A percentile compares a stretch with the other conserved stretches of the same genome.
Conservation (phyloP, 2,329 filamentous ascomycete genomes). For the Phyllosticta paracitricarpa region DNA sequence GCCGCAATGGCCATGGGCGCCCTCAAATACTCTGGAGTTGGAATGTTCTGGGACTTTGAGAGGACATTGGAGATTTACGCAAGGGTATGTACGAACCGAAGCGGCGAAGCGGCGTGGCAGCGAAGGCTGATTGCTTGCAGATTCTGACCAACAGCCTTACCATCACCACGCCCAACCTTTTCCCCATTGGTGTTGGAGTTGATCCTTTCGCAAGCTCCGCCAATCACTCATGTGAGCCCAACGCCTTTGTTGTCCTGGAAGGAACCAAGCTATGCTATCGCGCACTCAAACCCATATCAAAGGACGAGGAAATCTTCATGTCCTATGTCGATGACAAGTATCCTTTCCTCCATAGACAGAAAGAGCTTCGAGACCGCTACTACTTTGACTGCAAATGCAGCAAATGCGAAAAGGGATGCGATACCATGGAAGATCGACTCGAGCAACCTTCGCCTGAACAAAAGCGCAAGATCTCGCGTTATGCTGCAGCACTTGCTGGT, state of each 20-base stretch:
- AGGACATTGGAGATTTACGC: conserved; percentile 30
- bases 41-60: conserved; percentile 23
- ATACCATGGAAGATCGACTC: conserved; percentile 9
- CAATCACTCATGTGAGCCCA: conserved; percentile 55
- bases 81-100: conserved; percentile 26
- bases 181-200: conserved; percentile 49
- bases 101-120: too few species aligned
- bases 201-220: conserved; percentile 45
- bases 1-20: conserved; percentile 45
- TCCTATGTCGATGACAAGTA: conserved; percentile 52
- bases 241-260: conserved; percentile 49
- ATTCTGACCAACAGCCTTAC: conserved; percentile 50
- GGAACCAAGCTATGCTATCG: conserved; percentile 41
- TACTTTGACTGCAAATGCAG: conserved; percentile 49
- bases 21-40: conserved; percentile 41
- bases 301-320: conserved; percentile 49
- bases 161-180: conserved; percentile 44
- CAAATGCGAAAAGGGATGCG: conserved; percentile 31
- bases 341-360: conserved; percentile 40
- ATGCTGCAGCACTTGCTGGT: too few species aligned
- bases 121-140: conserved; percentile 21
- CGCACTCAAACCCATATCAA: conserved; percentile 42
- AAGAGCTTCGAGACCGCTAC: conserved; percentile 44
- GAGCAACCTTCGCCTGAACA: not conserved
- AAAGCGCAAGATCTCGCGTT: not conserved